These are phyloP conservation scores for Saccharomyces hybrid DNA, from an alignment of 1,139 yeast genomes.

Conservation along the genomic window DNA sequence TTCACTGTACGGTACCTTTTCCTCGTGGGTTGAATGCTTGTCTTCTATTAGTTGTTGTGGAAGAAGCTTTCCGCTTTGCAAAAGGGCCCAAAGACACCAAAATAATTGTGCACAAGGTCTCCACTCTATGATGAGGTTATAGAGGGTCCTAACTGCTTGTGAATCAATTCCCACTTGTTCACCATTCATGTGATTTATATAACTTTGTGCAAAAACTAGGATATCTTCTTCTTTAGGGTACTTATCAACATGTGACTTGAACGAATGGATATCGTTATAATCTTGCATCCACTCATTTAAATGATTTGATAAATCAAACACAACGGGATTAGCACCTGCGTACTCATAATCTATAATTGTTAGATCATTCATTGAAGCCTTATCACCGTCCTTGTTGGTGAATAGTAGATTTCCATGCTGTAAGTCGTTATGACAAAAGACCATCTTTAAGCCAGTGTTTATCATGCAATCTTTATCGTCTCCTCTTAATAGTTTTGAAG, in stretches of 20 bases:
- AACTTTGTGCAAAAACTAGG: constrained; percentile 59
- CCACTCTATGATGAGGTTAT: constrained; percentile 66
- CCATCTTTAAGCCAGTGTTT: constrained; percentile 36
- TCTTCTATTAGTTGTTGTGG: constrained; percentile 19
- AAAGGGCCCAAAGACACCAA: constrained; percentile 91
- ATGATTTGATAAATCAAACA: constrained; percentile 84
- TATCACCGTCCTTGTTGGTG: constrained; percentile 33
- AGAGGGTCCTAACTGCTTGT: constrained; percentile 46
- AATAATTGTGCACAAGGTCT: constrained; percentile 67
- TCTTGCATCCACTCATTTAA: constrained; percentile 92
- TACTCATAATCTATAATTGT: constrained; percentile 95
- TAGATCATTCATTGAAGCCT: constrained; percentile 48
- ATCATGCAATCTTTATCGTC: constrained; percentile 33
- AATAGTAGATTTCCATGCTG: constrained; percentile 85
- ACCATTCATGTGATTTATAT: constrained; percentile 36
- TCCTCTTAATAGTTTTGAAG: not conserved
- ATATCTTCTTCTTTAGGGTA: constrained; percentile 66
- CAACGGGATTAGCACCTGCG: constrained; percentile 82
- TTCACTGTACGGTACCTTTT: constrained; percentile 38
- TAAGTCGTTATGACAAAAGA: constrained; percentile 88
- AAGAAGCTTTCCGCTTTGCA: constrained; percentile 48
- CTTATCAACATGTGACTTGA: constrained; percentile 46
- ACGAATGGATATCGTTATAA: constrained; percentile 54
- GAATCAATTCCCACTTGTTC: constrained; percentile 32
- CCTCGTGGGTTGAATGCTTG: constrained; percentile 13